Evolutionary conservation across 2,329 filamentous ascomycete species (phyloP).

Genomic region (Epichloe festucae): DNA sequence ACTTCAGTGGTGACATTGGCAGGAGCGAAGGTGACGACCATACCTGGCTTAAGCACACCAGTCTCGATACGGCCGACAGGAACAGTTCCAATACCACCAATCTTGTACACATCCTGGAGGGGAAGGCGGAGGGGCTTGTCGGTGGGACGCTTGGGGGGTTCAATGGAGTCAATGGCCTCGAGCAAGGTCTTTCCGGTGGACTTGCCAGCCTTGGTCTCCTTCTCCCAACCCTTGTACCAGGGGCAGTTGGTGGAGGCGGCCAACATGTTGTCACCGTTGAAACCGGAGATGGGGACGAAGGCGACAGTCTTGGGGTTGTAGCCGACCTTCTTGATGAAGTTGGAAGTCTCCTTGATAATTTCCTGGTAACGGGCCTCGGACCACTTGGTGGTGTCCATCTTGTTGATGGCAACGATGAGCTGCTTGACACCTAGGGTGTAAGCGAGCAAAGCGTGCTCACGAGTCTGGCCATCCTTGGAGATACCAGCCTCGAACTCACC

Average conservation of each 20-base stretch:
- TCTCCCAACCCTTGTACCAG: conserved; percentile 99
- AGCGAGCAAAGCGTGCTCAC: conserved; percentile 99
- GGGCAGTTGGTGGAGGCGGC: conserved; percentile 79
- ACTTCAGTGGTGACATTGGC: conserved; percentile 99
- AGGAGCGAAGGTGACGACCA: conserved; percentile 98
- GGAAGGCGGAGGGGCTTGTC: conserved; percentile 99
- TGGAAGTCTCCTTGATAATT: conserved; percentile 99
- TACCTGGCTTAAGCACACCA: conserved; percentile 79
- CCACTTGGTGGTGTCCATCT: conserved; percentile 99
- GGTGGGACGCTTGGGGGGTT: conserved; percentile 78
- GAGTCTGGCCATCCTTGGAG: conserved; percentile 99
- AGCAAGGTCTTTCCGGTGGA: conserved; percentile 90
- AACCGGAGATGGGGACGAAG: conserved; percentile 99
- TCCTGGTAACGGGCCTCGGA: conserved; percentile 91
- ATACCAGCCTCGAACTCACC: conserved; percentile 99
- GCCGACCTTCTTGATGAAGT: conserved; percentile 99
- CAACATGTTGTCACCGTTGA: conserved; percentile 99
- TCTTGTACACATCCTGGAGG: conserved; percentile 99
- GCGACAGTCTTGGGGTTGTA: conserved; percentile 99
- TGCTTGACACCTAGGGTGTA: conserved; percentile 99
- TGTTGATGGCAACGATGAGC: conserved; percentile 99
- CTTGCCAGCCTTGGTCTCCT: conserved; percentile 85
- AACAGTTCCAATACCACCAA: conserved; percentile 99
- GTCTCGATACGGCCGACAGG: conserved; percentile 99
- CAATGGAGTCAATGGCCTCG: conserved; percentile 95